A percentile compares a stretch with the other conserved stretches of the same genome.
phyloP scores from a whole-genome alignment of 768 basidiomycete species.

The Termitomyces sp. region DNA sequence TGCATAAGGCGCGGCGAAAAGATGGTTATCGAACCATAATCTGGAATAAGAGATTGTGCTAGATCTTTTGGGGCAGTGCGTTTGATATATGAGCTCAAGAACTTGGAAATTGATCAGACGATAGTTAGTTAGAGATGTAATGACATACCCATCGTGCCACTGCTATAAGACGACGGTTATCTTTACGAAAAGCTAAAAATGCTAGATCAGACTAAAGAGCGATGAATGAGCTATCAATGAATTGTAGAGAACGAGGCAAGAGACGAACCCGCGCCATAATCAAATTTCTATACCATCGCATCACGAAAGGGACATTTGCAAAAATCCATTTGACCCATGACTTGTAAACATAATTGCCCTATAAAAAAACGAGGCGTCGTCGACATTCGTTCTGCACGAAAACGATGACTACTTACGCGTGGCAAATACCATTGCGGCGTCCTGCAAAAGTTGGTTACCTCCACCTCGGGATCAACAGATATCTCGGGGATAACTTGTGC shows the following conservation, averaged over 20 bases:
- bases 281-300: constrained; percentile 43
- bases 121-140: background rate
- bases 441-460: constrained; percentile 56
- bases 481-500: constrained; percentile 60
- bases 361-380: background rate
- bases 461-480: constrained; percentile 41
- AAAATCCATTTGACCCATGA: constrained; percentile 50
- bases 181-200: constrained; percentile 38
- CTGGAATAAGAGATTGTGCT: constrained; percentile 43
- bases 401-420: constrained; percentile 35
- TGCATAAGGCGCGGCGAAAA: background rate
- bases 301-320: constrained; percentile 44
- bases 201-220: constrained; percentile 30
- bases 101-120: constrained; percentile 21
- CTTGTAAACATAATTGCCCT: constrained; percentile 41
- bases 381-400: background rate
- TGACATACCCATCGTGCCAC: constrained; percentile 29
- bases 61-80: constrained; percentile 46
- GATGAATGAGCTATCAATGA: background rate
- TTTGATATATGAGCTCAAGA: constrained; percentile 42
- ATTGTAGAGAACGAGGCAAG: background rate
- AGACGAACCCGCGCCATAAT: constrained; percentile 44
- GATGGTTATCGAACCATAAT: constrained; percentile 37
- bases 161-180: constrained; percentile 28
- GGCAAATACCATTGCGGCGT: constrained; percentile 58